Evolutionary conservation across 306 rosid genomes (phyloP).

Genomic region (Chamaecrista fasciculata): DNA sequence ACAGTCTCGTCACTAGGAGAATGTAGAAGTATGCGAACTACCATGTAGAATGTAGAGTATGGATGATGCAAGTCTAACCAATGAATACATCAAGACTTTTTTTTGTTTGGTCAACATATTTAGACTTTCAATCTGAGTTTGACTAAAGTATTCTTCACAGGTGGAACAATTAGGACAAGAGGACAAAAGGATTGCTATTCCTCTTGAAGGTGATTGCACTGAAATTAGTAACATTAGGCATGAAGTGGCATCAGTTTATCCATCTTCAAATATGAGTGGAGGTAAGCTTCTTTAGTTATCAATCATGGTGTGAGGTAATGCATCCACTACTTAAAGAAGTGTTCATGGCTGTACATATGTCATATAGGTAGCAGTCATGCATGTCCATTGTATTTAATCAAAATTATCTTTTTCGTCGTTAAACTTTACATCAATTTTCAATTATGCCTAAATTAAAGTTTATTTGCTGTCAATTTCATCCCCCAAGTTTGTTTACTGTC

Average conservation of each 20-base stretch:
- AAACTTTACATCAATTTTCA: no score
- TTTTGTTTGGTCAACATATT: no score
- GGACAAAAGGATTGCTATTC: no score
- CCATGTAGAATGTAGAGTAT: constrained; percentile 5
- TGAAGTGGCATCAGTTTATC: constrained; percentile 35
- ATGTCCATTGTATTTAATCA: no score
- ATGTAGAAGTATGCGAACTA: constrained; percentile 2
- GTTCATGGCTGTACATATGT: background rate
- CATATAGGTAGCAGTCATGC: background rate
- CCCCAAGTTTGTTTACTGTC: no score
- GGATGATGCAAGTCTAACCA: background rate
- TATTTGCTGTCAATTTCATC: no score
- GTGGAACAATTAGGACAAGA: constrained; percentile 37
- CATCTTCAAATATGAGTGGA: constrained; percentile 25
- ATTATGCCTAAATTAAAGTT: no score
- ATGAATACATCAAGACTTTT: constrained; percentile 26
- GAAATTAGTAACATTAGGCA: no score
- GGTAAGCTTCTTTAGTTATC: constrained; percentile 42
- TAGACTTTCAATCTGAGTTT: constrained; percentile 23
- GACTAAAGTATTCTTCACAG: constrained; percentile 36
- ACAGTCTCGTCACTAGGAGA: background rate
- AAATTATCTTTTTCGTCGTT: no score
- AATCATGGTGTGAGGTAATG: background rate
- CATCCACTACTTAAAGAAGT: background rate
- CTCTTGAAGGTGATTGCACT: no score